A percentile compares a stretch with the other conserved stretches of the same genome.
These are phyloP conservation scores for Ascoidea asiatica DNA, from an alignment of 805 yeast species.

Conservation along the genomic window DNA sequence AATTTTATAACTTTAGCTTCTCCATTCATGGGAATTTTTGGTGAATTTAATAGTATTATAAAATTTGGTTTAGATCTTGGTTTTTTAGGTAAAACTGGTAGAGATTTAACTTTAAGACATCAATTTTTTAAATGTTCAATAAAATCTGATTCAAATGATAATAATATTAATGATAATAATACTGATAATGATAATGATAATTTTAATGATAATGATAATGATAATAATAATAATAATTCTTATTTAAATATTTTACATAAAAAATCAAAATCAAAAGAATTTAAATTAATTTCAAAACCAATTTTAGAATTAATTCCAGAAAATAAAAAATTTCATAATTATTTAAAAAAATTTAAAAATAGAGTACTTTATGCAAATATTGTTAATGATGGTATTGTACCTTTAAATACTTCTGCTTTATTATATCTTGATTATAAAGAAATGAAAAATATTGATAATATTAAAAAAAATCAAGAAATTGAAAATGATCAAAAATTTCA, in stretches of 20 bases:
- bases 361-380: conserved; percentile 85
- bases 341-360: conserved; percentile 44
- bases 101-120: conserved; percentile 62
- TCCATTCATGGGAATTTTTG: conserved; percentile 77
- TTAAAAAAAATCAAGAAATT: conserved; percentile 12
- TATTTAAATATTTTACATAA: conserved; percentile 6
- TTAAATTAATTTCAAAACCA: conserved; percentile 30
- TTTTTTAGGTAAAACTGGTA: conserved; percentile 83
- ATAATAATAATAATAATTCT: conserved; percentile 6
- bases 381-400: conserved; percentile 90
- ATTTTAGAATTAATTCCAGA: conserved; percentile 63
- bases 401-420: conserved; percentile 78
- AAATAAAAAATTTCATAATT: conserved; percentile 29
- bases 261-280: conserved; percentile 3
- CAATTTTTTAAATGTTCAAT: conserved; percentile 15
- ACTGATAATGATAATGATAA: conserved; percentile 14
- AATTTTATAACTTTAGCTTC: conserved; percentile 78
- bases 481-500: conserved; percentile 1
- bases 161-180: background rate
- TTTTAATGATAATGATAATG: no score
- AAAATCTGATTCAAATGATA: conserved; percentile 7
- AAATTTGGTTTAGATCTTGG: conserved; percentile 80
- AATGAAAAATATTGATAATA: conserved; percentile 33
- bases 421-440: conserved; percentile 80
- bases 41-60: conserved; percentile 79